Evolutionary conservation across 345 rosid genomes (phyloP).

Genomic region (Tarenaya hassleriana): DNA sequence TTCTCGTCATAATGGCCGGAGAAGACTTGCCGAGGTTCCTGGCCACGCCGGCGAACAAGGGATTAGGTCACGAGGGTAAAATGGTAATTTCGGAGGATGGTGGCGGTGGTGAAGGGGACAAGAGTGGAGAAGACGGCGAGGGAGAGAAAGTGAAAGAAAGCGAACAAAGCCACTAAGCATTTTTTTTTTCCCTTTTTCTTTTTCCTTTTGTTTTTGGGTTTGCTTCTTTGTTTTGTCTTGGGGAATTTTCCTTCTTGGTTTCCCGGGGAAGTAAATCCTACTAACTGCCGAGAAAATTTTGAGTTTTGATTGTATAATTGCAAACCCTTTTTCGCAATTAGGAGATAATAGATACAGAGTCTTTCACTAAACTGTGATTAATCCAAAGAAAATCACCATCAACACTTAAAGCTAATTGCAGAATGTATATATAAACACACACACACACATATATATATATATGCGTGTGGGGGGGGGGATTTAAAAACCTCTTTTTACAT

Average conservation of each 20-base stretch:
- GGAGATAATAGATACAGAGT: too few relatives aligned
- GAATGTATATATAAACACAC: too few relatives aligned
- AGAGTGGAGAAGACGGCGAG: slow-evolving; percentile 21
- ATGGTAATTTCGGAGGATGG: slow-evolving; percentile 15
- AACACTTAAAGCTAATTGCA: too few relatives aligned
- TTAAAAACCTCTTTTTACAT: too few relatives aligned
- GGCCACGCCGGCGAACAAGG: slow-evolving; percentile 54
- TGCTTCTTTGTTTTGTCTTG: slow-evolving; percentile 13
- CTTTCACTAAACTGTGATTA: too few relatives aligned
- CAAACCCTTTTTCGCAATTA: background rate
- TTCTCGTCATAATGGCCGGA: slow-evolving; percentile 75
- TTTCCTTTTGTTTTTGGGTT: background rate
- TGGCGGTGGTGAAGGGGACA: slow-evolving; percentile 17
- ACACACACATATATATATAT: too few relatives aligned
- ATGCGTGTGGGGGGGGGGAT: too few relatives aligned
- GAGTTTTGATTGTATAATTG: slow-evolving; percentile 7
- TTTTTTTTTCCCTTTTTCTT: background rate
- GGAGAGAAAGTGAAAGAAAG: slow-evolving; percentile 39
- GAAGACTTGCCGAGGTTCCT: slow-evolving; percentile 54
- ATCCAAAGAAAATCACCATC: too few relatives aligned
- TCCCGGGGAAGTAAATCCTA: slow-evolving; percentile 42
- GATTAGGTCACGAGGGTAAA: slow-evolving; percentile 27
- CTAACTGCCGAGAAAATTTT: slow-evolving; percentile 27
- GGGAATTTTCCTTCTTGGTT: slow-evolving; percentile 1
- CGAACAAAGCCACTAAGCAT: slow-evolving; percentile 24